phyloP scores from a whole-genome alignment of 192 early-diverging fungal genomes.

The Coemansia reversa region DNA sequence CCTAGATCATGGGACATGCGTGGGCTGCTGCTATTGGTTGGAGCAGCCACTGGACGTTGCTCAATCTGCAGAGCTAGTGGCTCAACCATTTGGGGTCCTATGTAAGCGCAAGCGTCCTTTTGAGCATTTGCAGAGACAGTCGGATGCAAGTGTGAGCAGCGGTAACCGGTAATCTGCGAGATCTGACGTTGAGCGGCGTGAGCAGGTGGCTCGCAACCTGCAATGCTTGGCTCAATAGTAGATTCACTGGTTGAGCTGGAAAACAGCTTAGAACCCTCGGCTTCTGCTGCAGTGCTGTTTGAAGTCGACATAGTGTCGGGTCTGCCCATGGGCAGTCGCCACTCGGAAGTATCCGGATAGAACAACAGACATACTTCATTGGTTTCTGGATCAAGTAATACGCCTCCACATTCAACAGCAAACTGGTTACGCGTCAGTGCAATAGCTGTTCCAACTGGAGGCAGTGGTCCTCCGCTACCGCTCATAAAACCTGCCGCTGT shows the following conservation, averaged over 20 bases:
- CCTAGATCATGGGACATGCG: neutral
- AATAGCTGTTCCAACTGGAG: slow-evolving; percentile 4
- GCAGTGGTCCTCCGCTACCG: neutral
- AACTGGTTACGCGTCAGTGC: slow-evolving; percentile 42
- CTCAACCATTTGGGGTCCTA: slow-evolving; percentile 50
- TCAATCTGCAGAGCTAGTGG: slow-evolving; percentile 48
- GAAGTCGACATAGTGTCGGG: slow-evolving; percentile 23
- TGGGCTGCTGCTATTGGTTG: neutral
- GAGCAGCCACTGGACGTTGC: slow-evolving; percentile 20
- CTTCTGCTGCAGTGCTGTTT: neutral
- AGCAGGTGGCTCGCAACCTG: slow-evolving; percentile 44
- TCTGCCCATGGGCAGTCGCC: slow-evolving; percentile 47
- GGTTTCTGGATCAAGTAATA: slow-evolving; percentile 42
- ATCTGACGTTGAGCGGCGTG: slow-evolving; percentile 46
- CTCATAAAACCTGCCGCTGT: neutral
- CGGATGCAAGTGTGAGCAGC: slow-evolving; percentile 47
- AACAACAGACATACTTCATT: slow-evolving; percentile 52
- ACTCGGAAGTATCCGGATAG: slow-evolving; percentile 52
- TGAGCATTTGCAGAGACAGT: slow-evolving; percentile 8
- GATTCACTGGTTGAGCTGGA: neutral
- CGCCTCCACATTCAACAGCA: slow-evolving; percentile 44
- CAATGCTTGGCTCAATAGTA: slow-evolving; percentile 19
- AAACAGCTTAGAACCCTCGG: too few species aligned
- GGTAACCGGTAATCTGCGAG: slow-evolving; percentile 42
- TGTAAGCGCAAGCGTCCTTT: slow-evolving; percentile 30